phyloP scores from a whole-genome alignment of 2,329 filamentous ascomycete genomes.

The Dactylonectria estremocensis region DNA sequence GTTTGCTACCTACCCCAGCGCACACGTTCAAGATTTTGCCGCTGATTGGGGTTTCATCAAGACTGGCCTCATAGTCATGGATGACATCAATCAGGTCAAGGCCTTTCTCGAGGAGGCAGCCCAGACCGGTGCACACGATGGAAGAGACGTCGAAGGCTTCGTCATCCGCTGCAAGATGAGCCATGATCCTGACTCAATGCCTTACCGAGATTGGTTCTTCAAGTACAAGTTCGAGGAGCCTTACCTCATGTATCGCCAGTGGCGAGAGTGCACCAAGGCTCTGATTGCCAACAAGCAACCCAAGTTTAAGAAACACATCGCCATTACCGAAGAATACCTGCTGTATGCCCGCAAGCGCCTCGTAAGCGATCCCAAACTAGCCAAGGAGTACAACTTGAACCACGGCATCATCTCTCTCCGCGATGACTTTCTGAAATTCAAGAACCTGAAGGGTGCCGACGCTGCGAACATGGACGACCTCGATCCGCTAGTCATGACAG shows the following conservation, averaged over 20 bases:
- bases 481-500: conserved; percentile 61
- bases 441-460: conserved; percentile 89
- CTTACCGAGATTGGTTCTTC: conserved; percentile 97
- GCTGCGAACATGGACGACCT: conserved; percentile 83
- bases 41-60: conserved; percentile 95
- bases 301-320: conserved; percentile 86
- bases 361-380: conserved; percentile 76
- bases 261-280: conserved; percentile 96
- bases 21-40: conserved; percentile 90
- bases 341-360: conserved; percentile 84
- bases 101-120: conserved; percentile 87
- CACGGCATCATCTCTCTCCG: conserved; percentile 95
- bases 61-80: conserved; percentile 83
- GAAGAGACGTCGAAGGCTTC: conserved; percentile 96
- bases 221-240: conserved; percentile 99
- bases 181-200: conserved; percentile 62
- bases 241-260: conserved; percentile 98
- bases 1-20: conserved; percentile 88
- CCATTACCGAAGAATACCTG: conserved; percentile 94
- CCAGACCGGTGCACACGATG: conserved; percentile 90
- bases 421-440: conserved; percentile 87
- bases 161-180: conserved; percentile 90
- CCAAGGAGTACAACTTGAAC: conserved; percentile 83
- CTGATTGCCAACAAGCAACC: conserved; percentile 83
- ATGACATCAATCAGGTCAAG: conserved; percentile 82